Conservation (phyloP, 208 protist species). For the Leishmania mexicana region DNA sequence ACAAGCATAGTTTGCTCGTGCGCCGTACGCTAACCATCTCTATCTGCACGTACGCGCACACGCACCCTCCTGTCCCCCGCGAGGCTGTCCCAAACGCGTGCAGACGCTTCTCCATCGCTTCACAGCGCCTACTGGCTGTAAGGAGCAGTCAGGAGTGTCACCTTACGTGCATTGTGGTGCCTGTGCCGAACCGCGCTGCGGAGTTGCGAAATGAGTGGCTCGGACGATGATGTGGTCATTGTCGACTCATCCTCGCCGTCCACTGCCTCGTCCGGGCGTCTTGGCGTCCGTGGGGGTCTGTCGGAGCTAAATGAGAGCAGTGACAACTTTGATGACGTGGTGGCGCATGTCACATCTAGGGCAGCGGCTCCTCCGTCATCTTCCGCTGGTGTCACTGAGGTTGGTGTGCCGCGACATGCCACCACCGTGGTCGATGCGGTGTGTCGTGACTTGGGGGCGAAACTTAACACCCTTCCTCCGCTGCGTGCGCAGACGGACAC, state of each 20-base stretch:
- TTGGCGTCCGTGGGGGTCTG: neutral
- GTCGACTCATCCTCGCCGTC: slow-evolving; percentile 30
- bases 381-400: neutral
- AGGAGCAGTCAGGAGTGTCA: neutral
- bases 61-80: neutral
- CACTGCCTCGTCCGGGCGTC: neutral
- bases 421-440: neutral
- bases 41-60: neutral
- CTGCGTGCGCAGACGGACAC: slow-evolving; percentile 2
- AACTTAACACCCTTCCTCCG: neutral
- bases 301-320: neutral
- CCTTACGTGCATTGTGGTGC: neutral
- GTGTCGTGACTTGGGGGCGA: neutral
- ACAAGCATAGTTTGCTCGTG: neutral
- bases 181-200: neutral
- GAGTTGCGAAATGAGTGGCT: slow-evolving; percentile 1
- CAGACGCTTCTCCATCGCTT: neutral
- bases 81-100: neutral
- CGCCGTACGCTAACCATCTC: neutral
- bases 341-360: neutral
- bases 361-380: neutral
- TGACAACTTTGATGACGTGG: neutral
- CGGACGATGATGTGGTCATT: slow-evolving; percentile 29
- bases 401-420: neutral
- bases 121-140: neutral